Conservation (phyloP, 164 flowering plant genomes). For the Pachysandra terminalis region DNA sequence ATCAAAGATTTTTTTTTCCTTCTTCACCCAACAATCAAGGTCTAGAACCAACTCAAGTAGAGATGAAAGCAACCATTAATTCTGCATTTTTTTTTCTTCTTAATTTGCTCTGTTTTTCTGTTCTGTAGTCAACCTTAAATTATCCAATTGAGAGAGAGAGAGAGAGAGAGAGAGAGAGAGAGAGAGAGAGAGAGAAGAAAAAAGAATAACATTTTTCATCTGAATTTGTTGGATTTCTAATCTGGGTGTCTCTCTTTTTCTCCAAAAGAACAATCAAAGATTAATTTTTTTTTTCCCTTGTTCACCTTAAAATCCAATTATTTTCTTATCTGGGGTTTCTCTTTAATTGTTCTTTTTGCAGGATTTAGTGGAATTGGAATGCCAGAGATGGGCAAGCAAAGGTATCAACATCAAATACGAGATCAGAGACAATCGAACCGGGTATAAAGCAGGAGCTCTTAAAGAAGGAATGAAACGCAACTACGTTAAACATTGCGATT, state of each 20-base stretch:
- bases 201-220: too few species aligned
- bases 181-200: too few species aligned
- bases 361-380: constrained; percentile 71
- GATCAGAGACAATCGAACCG: constrained; percentile 68
- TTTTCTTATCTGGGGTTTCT: background rate
- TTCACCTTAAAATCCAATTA: too few species aligned
- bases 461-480: constrained; percentile 75
- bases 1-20: too few species aligned
- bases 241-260: background rate
- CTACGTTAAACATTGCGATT: constrained; percentile 78
- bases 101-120: too few species aligned
- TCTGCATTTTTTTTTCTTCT: too few species aligned
- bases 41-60: constrained; percentile 3
- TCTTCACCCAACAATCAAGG: constrained; percentile 75
- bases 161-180: too few species aligned
- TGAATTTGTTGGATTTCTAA: background rate
- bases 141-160: too few species aligned
- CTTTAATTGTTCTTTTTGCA: constrained; percentile 11
- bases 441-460: constrained; percentile 85
- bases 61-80: too few species aligned
- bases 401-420: constrained; percentile 73
- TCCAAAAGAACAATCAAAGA: too few species aligned
- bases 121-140: too few species aligned
- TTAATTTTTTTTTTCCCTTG: too few species aligned
- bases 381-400: constrained; percentile 79